phyloP scores from a whole-genome alignment of 306 rosid species.

The Argentina anserina region DNA sequence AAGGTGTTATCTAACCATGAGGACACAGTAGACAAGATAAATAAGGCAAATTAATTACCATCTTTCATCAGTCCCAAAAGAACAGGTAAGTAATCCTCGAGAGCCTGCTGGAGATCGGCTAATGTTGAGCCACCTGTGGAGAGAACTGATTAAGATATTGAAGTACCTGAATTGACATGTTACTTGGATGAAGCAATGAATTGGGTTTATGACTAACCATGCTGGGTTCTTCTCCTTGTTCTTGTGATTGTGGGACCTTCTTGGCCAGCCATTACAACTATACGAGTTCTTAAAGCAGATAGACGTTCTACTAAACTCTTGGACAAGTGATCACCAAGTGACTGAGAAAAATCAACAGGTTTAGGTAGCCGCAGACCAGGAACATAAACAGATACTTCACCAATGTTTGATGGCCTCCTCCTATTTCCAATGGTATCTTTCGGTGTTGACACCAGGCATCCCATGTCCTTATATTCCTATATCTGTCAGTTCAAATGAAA shows the following conservation, averaged over 20 bases:
- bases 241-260: conserved; percentile 92
- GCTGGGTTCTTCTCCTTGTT: conserved; percentile 87
- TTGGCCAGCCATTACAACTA: conserved; percentile 93
- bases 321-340: conserved; percentile 69
- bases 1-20: conserved; percentile 24
- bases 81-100: conserved; percentile 88
- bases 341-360: conserved; percentile 78
- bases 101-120: conserved; percentile 86
- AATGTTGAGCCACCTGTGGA: conserved; percentile 84
- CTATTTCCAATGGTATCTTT: conserved; percentile 78
- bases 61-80: conserved; percentile 92
- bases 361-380: conserved; percentile 93
- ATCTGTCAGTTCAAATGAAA: conserved; percentile 35
- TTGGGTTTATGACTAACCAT: conserved; percentile 52
- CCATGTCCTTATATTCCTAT: conserved; percentile 58
- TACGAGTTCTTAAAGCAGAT: conserved; percentile 84
- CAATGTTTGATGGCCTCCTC: conserved; percentile 86
- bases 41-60: conserved; percentile 45
- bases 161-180: conserved; percentile 23
- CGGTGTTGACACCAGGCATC: conserved; percentile 72
- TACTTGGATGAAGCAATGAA: conserved; percentile 15
- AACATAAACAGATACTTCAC: conserved; percentile 90
- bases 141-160: conserved; percentile 30
- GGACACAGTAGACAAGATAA: conserved; percentile 18
- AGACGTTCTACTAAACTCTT: conserved; percentile 77